Evolutionary conservation across 2,329 filamentous ascomycete species (phyloP).

Genomic region (Colletotrichum navitas): DNA sequence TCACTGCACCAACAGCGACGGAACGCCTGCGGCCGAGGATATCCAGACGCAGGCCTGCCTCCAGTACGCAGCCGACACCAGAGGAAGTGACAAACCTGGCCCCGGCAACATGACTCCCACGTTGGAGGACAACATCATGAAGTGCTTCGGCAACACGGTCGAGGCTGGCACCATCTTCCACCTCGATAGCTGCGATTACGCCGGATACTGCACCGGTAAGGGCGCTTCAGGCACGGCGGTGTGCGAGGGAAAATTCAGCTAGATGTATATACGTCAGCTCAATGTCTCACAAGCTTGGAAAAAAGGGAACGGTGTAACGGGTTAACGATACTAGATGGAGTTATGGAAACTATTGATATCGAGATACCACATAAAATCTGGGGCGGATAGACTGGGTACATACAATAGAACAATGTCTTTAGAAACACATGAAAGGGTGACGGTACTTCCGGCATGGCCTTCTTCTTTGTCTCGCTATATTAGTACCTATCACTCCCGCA

Average conservation of each 20-base stretch:
- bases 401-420: neutral
- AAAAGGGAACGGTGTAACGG: too few species aligned
- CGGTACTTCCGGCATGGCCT: constrained; percentile 52
- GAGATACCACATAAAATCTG: too few species aligned
- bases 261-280: neutral
- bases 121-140: neutral
- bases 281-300: too few species aligned
- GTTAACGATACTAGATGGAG: neutral
- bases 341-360: neutral
- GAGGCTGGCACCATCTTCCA: neutral
- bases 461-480: constrained; percentile 48
- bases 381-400: neutral
- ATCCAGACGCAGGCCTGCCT: neutral
- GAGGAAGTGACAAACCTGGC: too few species aligned
- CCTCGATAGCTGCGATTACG: neutral
- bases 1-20: neutral
- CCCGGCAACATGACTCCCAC: neutral
- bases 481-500: constrained; percentile 48
- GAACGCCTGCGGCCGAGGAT: neutral
- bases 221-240: too few species aligned
- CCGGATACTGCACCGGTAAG: accelerated
- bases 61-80: too few species aligned
- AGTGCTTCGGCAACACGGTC: neutral
- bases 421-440: constrained; percentile 45
- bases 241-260: neutral